Base-by-base conservation (phyloP, 1,284 basidiomycete species). In the Melanopsichium pennsylvanicum region DNA sequence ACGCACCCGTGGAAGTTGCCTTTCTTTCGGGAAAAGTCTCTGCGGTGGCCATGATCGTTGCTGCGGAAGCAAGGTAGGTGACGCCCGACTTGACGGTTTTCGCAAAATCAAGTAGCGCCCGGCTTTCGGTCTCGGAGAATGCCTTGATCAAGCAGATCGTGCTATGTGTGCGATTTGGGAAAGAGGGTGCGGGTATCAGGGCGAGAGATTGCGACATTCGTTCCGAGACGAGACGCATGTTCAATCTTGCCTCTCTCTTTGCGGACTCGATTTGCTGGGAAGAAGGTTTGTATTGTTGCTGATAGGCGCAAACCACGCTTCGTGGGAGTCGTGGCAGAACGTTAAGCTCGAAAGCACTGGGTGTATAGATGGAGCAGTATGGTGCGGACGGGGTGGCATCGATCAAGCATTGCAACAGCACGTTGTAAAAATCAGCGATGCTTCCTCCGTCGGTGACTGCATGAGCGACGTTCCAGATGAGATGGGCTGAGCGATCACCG, bases 381-480 rank as follows among this genome's bases (percentile, higher is more conserved):
- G 48, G 26, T 12, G 25, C 26, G 15, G 45, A 46, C 3, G 52
- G 44, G 1, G 38, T 23, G n/a, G 39, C 46, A 27, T 60, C 63
- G n/a, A 60, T 40, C 18, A 60, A 29, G 21, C 44, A 47, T 35
- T 59, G 50, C 13, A 67, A 32, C n/a, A 66, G n/a, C 4, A 46
- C 42, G 18, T 61, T 66, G 42, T 43, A 39, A 21, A 56, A 32
- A n/a, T 50, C 55, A 19, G 22, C 41, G n/a, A 61, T 44, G 42
- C 61, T 66, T 34, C 47, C 67, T 8, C 50, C 67, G 19, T 70
- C 67, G 1, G 57, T 60, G 34, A 70, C 50, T 1, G 67, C 67
- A 10, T 70, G 67, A 9, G 67, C 50, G 16, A 70, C 43, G 26
- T 70, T 70, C 51, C 57, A 60, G 31, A 70, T 55, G 4, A 63